phyloP scores from a whole-genome alignment of 2,329 filamentous ascomycete species.

The Leptographium wingfieldii region DNA sequence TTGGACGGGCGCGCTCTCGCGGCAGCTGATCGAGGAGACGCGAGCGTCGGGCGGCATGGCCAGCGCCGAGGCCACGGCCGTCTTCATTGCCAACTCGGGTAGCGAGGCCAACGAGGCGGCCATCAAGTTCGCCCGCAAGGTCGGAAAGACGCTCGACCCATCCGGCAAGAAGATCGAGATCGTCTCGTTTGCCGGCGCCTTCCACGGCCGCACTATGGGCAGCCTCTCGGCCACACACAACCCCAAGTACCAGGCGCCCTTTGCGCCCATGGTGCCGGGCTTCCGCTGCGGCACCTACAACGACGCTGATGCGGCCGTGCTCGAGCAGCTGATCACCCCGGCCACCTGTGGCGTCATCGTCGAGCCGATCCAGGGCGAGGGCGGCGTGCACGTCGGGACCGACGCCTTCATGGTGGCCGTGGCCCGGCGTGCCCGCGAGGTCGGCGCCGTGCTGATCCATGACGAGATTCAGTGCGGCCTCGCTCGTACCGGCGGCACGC shows the following conservation, averaged over 20 bases:
- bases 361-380: slow-evolving; percentile 95
- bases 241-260: slow-evolving; percentile 93
- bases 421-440: slow-evolving; percentile 71
- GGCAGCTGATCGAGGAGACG: slow-evolving; percentile 74
- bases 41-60: slow-evolving; percentile 69
- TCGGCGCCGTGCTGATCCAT: slow-evolving; percentile 81
- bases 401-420: slow-evolving; percentile 75
- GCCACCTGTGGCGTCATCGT: slow-evolving; percentile 89
- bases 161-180: slow-evolving; percentile 66
- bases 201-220: slow-evolving; percentile 96
- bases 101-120: slow-evolving; percentile 96
- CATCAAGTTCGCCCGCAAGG: slow-evolving; percentile 92
- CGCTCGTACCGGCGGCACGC: slow-evolving; percentile 60
- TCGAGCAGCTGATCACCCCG: slow-evolving; percentile 65
- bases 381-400: slow-evolving; percentile 74
- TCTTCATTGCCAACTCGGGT: slow-evolving; percentile 93
- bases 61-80: slow-evolving; percentile 42
- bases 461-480: slow-evolving; percentile 97
- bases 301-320: slow-evolving; percentile 60
- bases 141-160: slow-evolving; percentile 62
- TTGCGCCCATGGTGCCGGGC: slow-evolving; percentile 88
- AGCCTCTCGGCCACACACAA: slow-evolving; percentile 92
- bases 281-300: slow-evolving; percentile 83
- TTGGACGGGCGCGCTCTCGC: slow-evolving; percentile 83
- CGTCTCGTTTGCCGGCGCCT: slow-evolving; percentile 82